Percentiles rank a stretch among this genome's conserved stretches.
Conservation (phyloP, 1,139 yeast genomes). For the Blastobotrys ciferrii region DNA sequence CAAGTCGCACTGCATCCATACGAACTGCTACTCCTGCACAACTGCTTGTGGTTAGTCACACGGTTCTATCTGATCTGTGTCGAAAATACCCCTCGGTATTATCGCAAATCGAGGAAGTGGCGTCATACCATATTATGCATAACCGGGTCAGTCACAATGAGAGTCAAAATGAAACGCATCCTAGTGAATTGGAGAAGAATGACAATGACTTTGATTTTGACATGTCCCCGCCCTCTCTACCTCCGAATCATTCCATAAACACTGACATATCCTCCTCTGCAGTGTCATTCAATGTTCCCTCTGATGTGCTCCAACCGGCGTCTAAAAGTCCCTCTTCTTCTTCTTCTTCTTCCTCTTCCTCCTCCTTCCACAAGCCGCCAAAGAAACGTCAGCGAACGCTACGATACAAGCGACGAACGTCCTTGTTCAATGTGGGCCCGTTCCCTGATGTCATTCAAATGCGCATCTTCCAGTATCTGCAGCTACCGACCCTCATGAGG, state of each 20-base stretch:
- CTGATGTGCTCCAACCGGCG: neutral
- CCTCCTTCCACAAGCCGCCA: neutral
- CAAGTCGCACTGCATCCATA: constrained; percentile 58
- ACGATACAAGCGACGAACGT: constrained; percentile 51
- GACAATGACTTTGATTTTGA: neutral
- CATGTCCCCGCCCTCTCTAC: neutral
- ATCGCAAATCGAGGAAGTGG: constrained; percentile 60
- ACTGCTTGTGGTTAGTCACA: constrained; percentile 56
- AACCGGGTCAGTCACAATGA: constrained; percentile 5
- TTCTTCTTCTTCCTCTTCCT: neutral
- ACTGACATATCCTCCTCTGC: constrained; percentile 5
- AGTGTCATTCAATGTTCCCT: neutral
- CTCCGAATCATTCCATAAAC: constrained; percentile 1
- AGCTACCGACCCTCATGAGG: constrained; percentile 57
- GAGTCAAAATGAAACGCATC: constrained; percentile 6
- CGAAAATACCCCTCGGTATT: constrained; percentile 55
- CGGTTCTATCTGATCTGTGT: constrained; percentile 52
- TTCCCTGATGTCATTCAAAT: constrained; percentile 58
- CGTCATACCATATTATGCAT: constrained; percentile 30
- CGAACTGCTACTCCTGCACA: constrained; percentile 61
- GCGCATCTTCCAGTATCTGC: constrained; percentile 51
- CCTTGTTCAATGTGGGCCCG: constrained; percentile 54
- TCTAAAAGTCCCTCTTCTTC: neutral
- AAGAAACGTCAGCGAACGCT: no score
- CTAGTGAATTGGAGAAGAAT: neutral